These are phyloP conservation scores for Aphanomyces invadans DNA, from an alignment of 352 stramenopile genomes.

Conservation along the genomic window DNA sequence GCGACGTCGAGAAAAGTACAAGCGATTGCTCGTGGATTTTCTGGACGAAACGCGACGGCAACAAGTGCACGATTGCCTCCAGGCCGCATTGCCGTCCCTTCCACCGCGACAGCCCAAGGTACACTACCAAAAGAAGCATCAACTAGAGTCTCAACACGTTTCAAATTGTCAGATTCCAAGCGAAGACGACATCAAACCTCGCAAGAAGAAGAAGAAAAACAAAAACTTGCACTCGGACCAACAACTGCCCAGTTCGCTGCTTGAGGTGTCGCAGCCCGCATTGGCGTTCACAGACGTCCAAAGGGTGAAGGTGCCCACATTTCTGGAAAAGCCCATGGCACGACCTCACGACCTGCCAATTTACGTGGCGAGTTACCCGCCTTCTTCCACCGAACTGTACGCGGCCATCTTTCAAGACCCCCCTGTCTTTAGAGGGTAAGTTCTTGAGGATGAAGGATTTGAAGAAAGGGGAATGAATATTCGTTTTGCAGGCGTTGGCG, in stretches of 20 bases:
- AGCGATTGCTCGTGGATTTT: constrained; percentile 71
- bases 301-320: neutral
- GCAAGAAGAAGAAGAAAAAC: constrained; percentile 64
- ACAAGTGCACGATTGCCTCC: constrained; percentile 51
- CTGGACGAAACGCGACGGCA: constrained; percentile 67
- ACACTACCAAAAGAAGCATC: no score
- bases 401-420: constrained; percentile 58
- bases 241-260: neutral
- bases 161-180: no score
- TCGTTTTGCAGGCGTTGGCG: constrained; percentile 1
- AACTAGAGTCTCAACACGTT: no score
- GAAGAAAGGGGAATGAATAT: neutral
- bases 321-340: neutral
- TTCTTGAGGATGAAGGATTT: no score
- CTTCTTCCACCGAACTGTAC: constrained; percentile 52
- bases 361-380: constrained; percentile 57
- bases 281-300: constrained; percentile 13
- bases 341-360: constrained; percentile 10
- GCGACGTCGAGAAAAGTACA: constrained; percentile 75
- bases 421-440: constrained; percentile 53
- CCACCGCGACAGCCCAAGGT: constrained; percentile 37
- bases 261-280: neutral
- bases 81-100: constrained; percentile 28
- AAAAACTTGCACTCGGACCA: neutral
- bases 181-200: constrained; percentile 54